A percentile compares a stretch with the other conserved stretches of the same genome.
phyloP scores from a whole-genome alignment of 2,329 filamentous ascomycete species.

The Acephala macrosclerotiorum region DNA sequence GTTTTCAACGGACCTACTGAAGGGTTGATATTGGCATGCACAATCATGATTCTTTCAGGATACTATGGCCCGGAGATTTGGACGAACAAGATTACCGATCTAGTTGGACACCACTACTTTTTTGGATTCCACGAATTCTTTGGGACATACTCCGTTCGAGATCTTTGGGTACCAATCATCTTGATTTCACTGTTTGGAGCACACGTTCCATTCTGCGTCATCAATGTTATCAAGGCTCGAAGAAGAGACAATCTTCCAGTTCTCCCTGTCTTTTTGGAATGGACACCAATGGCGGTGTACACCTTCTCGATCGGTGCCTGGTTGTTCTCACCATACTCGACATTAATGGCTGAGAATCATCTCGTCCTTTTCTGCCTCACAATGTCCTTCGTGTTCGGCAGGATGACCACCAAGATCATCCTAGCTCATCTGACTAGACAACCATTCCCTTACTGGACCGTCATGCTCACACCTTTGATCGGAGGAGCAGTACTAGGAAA shows the following conservation, averaged over 20 bases:
- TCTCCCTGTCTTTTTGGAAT: constrained; percentile 87
- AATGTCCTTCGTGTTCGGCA: constrained; percentile 96
- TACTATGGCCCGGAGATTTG: constrained; percentile 89
- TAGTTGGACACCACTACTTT: constrained; percentile 66
- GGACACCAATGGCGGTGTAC: constrained; percentile 89
- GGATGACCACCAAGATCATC: constrained; percentile 99
- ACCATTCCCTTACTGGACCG: constrained; percentile 96
- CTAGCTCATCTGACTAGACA: constrained; percentile 92
- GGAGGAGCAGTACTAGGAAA: constrained; percentile 86
- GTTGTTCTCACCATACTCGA: constrained; percentile 90
- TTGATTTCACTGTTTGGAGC: constrained; percentile 69
- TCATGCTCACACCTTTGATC: constrained; percentile 86
- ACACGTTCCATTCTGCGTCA: constrained; percentile 88
- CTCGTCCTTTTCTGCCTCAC: constrained; percentile 91
- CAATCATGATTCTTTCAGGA: constrained; percentile 86
- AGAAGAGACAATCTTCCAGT: constrained; percentile 76
- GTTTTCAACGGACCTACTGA: constrained; percentile 98
- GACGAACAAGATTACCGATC: constrained; percentile 75
- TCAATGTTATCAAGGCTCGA: constrained; percentile 83
- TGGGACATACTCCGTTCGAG: constrained; percentile 77
- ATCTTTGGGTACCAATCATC: constrained; percentile 85
- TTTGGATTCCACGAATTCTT: constrained; percentile 64
- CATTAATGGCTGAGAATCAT: constrained; percentile 82
- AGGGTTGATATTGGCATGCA: constrained; percentile 87
- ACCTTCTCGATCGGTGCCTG: constrained; percentile 78